These are phyloP conservation scores for Pythium monospermum DNA, from an alignment of 352 stramenopile genomes.

Conservation along the genomic window DNA sequence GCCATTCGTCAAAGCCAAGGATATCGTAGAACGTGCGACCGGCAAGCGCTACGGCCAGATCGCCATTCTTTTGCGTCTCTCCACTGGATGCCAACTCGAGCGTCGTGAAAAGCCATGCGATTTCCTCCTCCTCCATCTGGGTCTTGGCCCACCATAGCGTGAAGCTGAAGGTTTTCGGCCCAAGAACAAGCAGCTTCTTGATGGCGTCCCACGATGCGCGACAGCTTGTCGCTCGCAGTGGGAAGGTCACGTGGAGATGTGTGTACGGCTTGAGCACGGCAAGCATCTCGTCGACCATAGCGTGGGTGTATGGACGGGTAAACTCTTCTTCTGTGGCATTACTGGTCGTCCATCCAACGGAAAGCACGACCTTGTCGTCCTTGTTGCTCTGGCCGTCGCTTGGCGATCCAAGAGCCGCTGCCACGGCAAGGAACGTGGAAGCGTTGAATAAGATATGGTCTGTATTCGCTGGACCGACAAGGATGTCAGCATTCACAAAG, in stretches of 20 bases:
- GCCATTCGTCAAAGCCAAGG: slow-evolving; percentile 50
- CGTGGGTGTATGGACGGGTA: slow-evolving; percentile 37
- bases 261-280: slow-evolving; percentile 32
- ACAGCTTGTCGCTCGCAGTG: slow-evolving; percentile 53
- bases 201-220: slow-evolving; percentile 49
- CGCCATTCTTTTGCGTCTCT: neutral
- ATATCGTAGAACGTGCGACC: slow-evolving; percentile 73
- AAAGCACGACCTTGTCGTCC: slow-evolving; percentile 65
- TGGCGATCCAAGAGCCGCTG: slow-evolving; percentile 28
- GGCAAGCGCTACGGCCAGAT: too few species aligned
- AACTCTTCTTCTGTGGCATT: slow-evolving; percentile 51
- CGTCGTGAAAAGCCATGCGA: slow-evolving; percentile 57
- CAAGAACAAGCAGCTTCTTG: slow-evolving; percentile 33
- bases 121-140: slow-evolving; percentile 39
- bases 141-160: slow-evolving; percentile 69
- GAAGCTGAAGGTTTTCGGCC: slow-evolving; percentile 38
- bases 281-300: slow-evolving; percentile 63
- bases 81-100: slow-evolving; percentile 29
- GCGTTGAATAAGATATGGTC: slow-evolving; percentile 37
- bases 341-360: slow-evolving; percentile 63
- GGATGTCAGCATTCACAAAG: slow-evolving; percentile 72
- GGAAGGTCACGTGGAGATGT: slow-evolving; percentile 57
- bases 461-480: slow-evolving; percentile 45
- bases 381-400: slow-evolving; percentile 28
- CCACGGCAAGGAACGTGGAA: slow-evolving; percentile 35